These are phyloP conservation scores for Verticillium isaacii DNA, from an alignment of 2,329 filamentous ascomycete species.

Conservation along the genomic window DNA sequence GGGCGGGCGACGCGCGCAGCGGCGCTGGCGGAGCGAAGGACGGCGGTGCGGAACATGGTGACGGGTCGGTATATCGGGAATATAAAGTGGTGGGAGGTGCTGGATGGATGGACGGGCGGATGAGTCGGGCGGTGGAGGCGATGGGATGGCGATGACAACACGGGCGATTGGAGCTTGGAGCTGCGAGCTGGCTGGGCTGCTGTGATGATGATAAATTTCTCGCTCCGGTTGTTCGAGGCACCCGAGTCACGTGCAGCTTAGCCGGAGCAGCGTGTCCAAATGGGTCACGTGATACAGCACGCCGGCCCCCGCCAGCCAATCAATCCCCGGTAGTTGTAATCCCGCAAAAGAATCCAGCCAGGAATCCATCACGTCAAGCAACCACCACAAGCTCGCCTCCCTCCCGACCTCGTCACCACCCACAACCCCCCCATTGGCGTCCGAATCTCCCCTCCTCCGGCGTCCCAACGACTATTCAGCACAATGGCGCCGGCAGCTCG, in stretches of 20 bases:
- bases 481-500: conserved; percentile 1
- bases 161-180: neutral
- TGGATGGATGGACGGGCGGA: neutral
- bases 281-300: conserved; percentile 8
- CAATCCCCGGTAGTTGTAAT: conserved; percentile 15
- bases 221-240: conserved; percentile 5
- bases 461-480: neutral
- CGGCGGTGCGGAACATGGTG: conserved; percentile 85
- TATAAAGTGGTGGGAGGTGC: neutral
- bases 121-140: neutral
- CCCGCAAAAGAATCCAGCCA: conserved; percentile 14
- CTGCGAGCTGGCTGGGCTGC: neutral
- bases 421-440: neutral
- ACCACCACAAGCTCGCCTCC: conserved; percentile 7
- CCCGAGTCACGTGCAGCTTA: conserved; percentile 8
- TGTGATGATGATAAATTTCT: conserved; percentile 16
- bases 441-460: neutral
- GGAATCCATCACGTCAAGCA: conserved; percentile 11
- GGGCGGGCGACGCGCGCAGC: conserved; percentile 45
- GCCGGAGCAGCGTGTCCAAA: neutral
- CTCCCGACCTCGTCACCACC: conserved; percentile 5
- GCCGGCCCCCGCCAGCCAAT: conserved; percentile 7
- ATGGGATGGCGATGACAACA: neutral
- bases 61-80: conserved; percentile 5
- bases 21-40: conserved; percentile 71